Evolutionary conservation across 2,329 filamentous ascomycete genomes (phyloP), one percentile per base, ranked within the genome.

Genomic region (Exophiala dermatitidis): DNA sequence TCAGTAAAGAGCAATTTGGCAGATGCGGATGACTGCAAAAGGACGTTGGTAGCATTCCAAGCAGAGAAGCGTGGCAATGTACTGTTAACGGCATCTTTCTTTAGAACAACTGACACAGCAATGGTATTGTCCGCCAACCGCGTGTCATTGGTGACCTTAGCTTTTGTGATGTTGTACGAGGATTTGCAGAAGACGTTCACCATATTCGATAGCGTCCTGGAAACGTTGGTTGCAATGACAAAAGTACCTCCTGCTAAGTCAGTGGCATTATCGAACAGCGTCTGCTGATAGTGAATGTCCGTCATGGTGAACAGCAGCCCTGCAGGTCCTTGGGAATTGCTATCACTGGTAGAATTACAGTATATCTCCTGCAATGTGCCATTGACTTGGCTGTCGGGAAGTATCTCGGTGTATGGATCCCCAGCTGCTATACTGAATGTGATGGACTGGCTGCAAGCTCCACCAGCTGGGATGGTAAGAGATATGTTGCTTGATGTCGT

Each of bases 61-160:
- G 48, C 36, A 10, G 60, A 60, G 54, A 66, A 64, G 8, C 30
- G 56, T 45, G 53, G 37, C 37, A 68, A 57, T 7, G 65, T 67
- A 52, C 64, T 64, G 51, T 65, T 64, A 36, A 59, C 61, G 31
- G 60, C 58, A 26, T 63, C 64, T 46, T 64, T 63, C 32, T 64
- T 47, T 9, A 53, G 43, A 12, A 44, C 37, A 12, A 60, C 33
- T 12, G 55, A 52, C 7, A 59, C 50, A 30, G 50, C 60, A 10
- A 56, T 32, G 28, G 44, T 44, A 37, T 42, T 53, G 40, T 43
- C 51, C 29, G 37, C 26, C 26, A 57, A 29, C 26, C 44, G 55
- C 30, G 60, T 63, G 29, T 62, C 55, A 47, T 62, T 60, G 12
- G 50, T 60, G 19, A 63, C 41, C 42, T 58, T 59, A 31, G 56